Conservation (phyloP, 768 basidiomycete genomes). For the Lactarius indigo region DNA sequence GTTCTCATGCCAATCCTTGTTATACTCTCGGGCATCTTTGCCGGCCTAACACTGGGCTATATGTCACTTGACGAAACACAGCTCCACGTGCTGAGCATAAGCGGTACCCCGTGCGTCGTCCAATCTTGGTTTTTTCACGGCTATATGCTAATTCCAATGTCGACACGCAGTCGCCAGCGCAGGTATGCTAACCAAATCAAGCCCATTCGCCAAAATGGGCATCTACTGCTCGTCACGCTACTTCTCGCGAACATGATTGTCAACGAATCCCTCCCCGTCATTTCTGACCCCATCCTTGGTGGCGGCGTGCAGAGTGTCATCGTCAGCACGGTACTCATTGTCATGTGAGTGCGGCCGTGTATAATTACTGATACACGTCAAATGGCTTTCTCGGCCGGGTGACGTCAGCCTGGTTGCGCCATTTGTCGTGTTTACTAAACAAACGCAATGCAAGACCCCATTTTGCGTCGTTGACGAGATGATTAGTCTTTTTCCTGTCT, state of each 20-base stretch:
- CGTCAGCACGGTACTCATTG: constrained; percentile 79
- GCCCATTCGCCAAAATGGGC: constrained; percentile 81
- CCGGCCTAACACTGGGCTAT: constrained; percentile 87
- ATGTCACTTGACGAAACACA: constrained; percentile 94
- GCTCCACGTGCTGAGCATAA: constrained; percentile 80
- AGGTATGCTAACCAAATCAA: constrained; percentile 80
- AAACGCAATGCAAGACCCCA: too few species aligned
- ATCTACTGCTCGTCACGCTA: constrained; percentile 77
- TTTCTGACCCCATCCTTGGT: constrained; percentile 74
- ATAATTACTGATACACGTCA: not conserved
- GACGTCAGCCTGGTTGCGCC: not conserved
- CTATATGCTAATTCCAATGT: constrained; percentile 17
- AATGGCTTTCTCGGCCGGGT: not conserved
- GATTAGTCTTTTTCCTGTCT: not conserved
- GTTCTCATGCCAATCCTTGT: constrained; percentile 82
- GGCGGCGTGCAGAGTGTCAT: constrained; percentile 76
- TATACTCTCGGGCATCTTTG: constrained; percentile 79
- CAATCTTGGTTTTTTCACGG: constrained; percentile 7
- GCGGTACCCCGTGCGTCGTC: constrained; percentile 69
- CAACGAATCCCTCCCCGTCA: constrained; percentile 84
- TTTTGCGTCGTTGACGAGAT: not conserved
- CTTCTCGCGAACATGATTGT: constrained; percentile 89
- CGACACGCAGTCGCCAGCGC: constrained; percentile 61
- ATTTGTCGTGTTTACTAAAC: not conserved
- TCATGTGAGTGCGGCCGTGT: constrained; percentile 58